Conservation (phyloP, 164 flowering plant species). For the Liquidambar formosana region DNA sequence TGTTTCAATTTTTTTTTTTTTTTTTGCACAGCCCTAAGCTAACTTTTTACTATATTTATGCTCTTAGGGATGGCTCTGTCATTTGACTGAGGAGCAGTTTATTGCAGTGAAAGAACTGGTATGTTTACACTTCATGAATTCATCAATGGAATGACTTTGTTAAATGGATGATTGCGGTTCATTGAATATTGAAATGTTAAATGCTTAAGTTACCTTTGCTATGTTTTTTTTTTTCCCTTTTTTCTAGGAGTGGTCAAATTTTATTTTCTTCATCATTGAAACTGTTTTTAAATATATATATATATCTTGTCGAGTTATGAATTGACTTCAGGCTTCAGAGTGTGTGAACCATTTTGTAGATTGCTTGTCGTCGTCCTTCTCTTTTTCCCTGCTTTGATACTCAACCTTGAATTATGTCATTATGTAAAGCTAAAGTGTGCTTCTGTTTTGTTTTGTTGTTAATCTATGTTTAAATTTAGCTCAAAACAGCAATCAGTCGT, state of each 20-base stretch:
- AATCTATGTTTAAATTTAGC: conserved; percentile 41
- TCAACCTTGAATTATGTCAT: not conserved
- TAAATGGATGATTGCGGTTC: not conserved
- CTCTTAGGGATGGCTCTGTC: conserved; percentile 87
- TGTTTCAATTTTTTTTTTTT: conserved; percentile 4
- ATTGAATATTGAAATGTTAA: not conserved
- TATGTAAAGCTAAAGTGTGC: not conserved
- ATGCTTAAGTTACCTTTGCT: not conserved
- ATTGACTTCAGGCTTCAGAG: too few relatives aligned
- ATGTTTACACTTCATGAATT: conserved; percentile 8
- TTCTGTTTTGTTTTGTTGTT: not conserved
- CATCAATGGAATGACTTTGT: not conserved
- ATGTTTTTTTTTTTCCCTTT: not conserved
- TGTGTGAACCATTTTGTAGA: not conserved
- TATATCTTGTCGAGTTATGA: too few relatives aligned
- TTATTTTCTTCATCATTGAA: too few relatives aligned
- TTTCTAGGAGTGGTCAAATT: not conserved
- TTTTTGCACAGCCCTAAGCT: conserved; percentile 6
- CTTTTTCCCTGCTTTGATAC: not conserved
- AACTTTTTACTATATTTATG: conserved; percentile 11
- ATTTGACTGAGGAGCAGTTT: conserved; percentile 93
- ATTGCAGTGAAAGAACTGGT: conserved; percentile 99
- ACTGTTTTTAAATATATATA: too few relatives aligned
- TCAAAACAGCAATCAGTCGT: conserved; percentile 90
- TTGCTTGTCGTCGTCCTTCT: not conserved